Evolutionary conservation across 1,284 basidiomycete genomes (phyloP).

Genomic region (Moesziomyces globuligerus): DNA sequence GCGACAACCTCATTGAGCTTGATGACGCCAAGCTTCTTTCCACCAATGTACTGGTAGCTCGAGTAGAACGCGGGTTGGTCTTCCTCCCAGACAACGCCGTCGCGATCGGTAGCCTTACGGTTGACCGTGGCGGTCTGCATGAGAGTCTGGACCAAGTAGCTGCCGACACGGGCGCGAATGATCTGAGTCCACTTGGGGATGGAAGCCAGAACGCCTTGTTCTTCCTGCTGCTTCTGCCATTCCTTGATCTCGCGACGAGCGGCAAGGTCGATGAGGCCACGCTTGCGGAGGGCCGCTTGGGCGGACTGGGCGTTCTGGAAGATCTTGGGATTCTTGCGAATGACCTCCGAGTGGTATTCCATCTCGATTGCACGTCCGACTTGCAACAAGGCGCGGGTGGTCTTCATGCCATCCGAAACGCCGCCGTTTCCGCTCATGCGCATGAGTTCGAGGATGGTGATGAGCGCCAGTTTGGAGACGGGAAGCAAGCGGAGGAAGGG

Average conservation of each 20-base stretch:
- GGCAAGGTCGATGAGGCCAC: constrained; percentile 51
- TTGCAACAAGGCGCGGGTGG: constrained; percentile 81
- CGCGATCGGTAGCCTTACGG: constrained; percentile 69
- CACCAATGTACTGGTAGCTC: constrained; percentile 90
- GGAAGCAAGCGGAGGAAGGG: constrained; percentile 82
- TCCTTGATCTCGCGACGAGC: constrained; percentile 55
- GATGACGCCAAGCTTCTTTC: constrained; percentile 90
- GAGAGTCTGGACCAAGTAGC: constrained; percentile 82
- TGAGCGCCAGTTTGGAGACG: constrained; percentile 82
- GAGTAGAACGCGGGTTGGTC: constrained; percentile 91
- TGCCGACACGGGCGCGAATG: constrained; percentile 80
- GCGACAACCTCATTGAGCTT: constrained; percentile 84
- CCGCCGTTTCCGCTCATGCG: constrained; percentile 81
- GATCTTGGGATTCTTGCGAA: constrained; percentile 54
- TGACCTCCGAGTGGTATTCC: constrained; percentile 68
- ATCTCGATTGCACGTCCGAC: constrained; percentile 89
- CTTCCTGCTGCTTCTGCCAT: constrained; percentile 72
- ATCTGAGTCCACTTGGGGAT: constrained; percentile 79
- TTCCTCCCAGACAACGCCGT: constrained; percentile 71
- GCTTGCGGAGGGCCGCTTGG: constrained; percentile 44
- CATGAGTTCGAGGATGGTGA: constrained; percentile 91
- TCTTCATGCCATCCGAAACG: constrained; percentile 87
- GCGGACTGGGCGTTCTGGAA: constrained; percentile 53
- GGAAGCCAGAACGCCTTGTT: constrained; percentile 71
- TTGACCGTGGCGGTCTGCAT: constrained; percentile 85